These are phyloP conservation scores for Dictyophora rubrovolvata DNA, from an alignment of 768 basidiomycete genomes.

Conservation along the genomic window DNA sequence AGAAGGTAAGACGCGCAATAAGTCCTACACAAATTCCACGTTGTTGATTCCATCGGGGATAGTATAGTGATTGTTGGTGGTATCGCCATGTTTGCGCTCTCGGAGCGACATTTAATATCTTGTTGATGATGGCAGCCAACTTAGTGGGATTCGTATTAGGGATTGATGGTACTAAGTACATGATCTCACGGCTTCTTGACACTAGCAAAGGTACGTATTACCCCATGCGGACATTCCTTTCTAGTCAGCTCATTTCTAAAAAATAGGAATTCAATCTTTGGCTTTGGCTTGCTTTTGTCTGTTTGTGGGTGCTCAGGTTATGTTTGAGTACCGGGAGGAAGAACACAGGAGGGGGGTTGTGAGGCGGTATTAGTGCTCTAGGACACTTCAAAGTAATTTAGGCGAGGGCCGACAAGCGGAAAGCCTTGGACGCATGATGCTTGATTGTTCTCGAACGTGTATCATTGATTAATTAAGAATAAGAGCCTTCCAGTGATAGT, in stretches of 20 bases:
- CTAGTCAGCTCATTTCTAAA: background rate
- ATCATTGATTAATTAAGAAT: no score
- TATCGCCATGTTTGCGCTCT: slow-evolving; percentile 78
- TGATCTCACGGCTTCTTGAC: slow-evolving; percentile 51
- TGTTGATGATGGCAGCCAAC: slow-evolving; percentile 89
- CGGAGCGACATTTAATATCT: slow-evolving; percentile 74
- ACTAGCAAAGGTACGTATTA: slow-evolving; percentile 48
- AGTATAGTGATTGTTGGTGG: slow-evolving; percentile 68
- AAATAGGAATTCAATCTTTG: slow-evolving; percentile 57
- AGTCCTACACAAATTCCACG: background rate
- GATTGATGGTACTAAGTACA: slow-evolving; percentile 62
- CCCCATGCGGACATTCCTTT: background rate
- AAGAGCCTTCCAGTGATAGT: no score
- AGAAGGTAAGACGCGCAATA: slow-evolving; percentile 39
- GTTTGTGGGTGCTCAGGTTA: slow-evolving; percentile 78
- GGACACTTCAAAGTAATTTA: no score
- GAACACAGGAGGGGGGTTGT: slow-evolving; percentile 54
- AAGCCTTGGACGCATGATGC: no score
- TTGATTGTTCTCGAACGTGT: no score
- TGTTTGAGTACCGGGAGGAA: slow-evolving; percentile 93
- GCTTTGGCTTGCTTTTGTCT: slow-evolving; percentile 47
- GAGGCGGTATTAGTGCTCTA: slow-evolving; percentile 1
- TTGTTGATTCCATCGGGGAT: slow-evolving; percentile 5
- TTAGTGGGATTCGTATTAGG: slow-evolving; percentile 93
- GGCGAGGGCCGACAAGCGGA: no score